A percentile compares a stretch with the other conserved stretches of the same genome.
These are phyloP conservation scores for Erodium chrysanthum DNA, from an alignment of 441 rosid species.

Conservation along the genomic window DNA sequence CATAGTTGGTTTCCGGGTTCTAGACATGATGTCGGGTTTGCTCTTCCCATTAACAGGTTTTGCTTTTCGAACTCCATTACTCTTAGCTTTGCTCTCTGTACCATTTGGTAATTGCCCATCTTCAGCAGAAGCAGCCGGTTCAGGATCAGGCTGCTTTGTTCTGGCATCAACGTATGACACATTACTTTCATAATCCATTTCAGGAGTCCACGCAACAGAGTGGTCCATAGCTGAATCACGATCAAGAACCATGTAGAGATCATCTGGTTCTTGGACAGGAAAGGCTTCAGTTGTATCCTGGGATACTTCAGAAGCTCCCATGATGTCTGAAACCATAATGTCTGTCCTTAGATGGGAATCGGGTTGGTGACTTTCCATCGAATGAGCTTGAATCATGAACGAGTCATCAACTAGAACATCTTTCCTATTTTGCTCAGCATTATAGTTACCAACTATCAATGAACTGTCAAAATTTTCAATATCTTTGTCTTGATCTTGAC, in stretches of 20 bases:
- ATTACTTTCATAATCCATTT: conserved; percentile 52
- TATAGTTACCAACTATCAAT: conserved; percentile 25
- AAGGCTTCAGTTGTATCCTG: conserved; percentile 21
- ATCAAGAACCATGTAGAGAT: conserved; percentile 79
- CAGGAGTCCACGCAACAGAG: conserved; percentile 56
- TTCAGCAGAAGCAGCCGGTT: conserved; percentile 23
- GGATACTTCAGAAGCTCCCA: conserved; percentile 34
- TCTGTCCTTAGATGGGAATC: conserved; percentile 43
- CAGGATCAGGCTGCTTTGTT: conserved; percentile 26
- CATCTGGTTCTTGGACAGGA: conserved; percentile 60
- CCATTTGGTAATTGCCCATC: conserved; percentile 26
- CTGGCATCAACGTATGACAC: conserved; percentile 31
- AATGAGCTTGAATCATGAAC: conserved; percentile 62
- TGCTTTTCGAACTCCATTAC: conserved; percentile 31
- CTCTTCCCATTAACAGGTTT: conserved; percentile 35
- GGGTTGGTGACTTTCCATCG: conserved; percentile 31
- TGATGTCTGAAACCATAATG: conserved; percentile 53
- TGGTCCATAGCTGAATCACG: conserved; percentile 47
- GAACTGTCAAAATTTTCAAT: conserved; percentile 39
- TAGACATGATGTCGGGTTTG: conserved; percentile 38
- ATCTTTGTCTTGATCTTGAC: conserved; percentile 31
- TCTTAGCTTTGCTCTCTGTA: conserved; percentile 26
- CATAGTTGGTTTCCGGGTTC: conserved; percentile 44
- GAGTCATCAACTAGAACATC: conserved; percentile 66
- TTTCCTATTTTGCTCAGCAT: conserved; percentile 30